Evolutionary conservation across 2,329 filamentous ascomycete genomes (phyloP).

Genomic region (Cercospora zeae-maydis): DNA sequence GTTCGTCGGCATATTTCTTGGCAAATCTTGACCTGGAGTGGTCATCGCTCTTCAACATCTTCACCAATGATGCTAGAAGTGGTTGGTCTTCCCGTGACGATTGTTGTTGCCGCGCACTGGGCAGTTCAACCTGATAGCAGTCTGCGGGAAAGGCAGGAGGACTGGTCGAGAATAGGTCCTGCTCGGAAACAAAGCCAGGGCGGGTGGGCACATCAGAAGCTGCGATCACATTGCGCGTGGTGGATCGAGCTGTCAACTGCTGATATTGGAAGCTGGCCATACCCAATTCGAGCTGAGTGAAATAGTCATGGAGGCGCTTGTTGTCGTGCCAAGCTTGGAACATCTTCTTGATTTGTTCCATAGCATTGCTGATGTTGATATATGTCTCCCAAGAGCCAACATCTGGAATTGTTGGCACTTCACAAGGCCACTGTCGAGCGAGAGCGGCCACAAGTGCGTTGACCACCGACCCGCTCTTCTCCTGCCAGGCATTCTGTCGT

Average conservation of each 20-base stretch:
- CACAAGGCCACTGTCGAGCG: constrained; percentile 4
- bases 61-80: neutral
- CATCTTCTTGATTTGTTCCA: neutral
- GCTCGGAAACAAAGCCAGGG: constrained; percentile 1
- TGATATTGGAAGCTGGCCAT: neutral
- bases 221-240: neutral
- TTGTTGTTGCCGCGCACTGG: neutral
- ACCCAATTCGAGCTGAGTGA: neutral
- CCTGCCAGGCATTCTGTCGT: neutral
- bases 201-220: neutral
- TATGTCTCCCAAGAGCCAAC: neutral
- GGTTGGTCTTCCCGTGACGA: neutral
- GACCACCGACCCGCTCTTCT: neutral
- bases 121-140: neutral
- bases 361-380: neutral
- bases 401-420: neutral
- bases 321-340: constrained; percentile 11
- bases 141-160: neutral
- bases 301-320: constrained; percentile 2
- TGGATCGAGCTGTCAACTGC: neutral
- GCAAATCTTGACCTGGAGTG: constrained; percentile 2
- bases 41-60: neutral
- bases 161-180: neutral
- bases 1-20: constrained; percentile 10
- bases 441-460: neutral